Conservation (phyloP, 2,329 filamentous ascomycete genomes). For the Fusarium foetens region DNA sequence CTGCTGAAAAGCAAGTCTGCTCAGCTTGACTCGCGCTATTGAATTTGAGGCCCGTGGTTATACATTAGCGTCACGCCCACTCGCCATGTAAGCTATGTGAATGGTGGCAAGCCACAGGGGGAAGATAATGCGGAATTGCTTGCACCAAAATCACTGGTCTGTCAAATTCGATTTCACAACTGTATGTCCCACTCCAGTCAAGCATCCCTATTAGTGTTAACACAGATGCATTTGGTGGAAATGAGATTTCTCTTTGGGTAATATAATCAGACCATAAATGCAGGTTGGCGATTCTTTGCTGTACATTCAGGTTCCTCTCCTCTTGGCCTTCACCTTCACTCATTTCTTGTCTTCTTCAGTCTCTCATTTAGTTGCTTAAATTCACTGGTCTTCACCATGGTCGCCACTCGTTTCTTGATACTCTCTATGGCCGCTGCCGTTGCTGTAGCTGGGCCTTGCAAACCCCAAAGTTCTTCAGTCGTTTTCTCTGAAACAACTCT, state of each 20-base stretch:
- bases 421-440: neutral
- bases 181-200: rapidly evolving
- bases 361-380: neutral
- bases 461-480: neutral
- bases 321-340: neutral
- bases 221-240: neutral
- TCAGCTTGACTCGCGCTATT: neutral
- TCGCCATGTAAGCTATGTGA: neutral
- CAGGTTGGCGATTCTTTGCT: neutral
- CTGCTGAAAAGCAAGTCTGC: neutral
- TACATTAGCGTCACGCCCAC: neutral
- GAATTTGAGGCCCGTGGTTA: neutral
- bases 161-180: neutral
- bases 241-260: neutral
- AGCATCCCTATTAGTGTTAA: neutral
- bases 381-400: neutral
- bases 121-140: neutral
- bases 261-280: neutral
- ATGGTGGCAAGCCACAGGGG: neutral
- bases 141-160: neutral
- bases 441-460: neutral
- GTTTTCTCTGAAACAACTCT: neutral
- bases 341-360: neutral
- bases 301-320: neutral
- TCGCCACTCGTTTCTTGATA: neutral